A percentile compares a stretch with the other conserved stretches of the same genome.
Evolutionary conservation across 1,284 basidiomycete genomes (phyloP).

Genomic region (Austroboletus novae-zelandiae): DNA sequence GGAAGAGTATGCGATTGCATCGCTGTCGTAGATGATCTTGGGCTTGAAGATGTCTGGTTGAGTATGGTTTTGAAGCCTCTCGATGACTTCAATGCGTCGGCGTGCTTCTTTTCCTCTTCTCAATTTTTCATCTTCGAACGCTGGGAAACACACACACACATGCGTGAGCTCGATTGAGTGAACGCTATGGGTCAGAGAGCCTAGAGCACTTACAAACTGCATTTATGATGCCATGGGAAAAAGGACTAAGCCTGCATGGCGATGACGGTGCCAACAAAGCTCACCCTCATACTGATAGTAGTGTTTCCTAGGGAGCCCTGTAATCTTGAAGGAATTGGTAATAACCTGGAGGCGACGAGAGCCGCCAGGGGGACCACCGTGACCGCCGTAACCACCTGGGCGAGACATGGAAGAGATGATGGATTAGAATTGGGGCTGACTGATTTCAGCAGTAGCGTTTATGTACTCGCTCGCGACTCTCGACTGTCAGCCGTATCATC

Average conservation of each 20-base stretch:
- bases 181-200: not conserved
- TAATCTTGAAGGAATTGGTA: constrained; percentile 29
- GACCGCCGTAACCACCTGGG: constrained; percentile 1
- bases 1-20: constrained; percentile 38
- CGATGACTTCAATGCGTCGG: constrained; percentile 33
- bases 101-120: constrained; percentile 1
- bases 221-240: constrained; percentile 1
- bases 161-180: constrained; percentile 1
- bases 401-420: constrained; percentile 21
- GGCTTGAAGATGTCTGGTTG: constrained; percentile 28
- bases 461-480: constrained; percentile 8
- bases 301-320: constrained; percentile 26
- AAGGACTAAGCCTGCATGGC: constrained; percentile 4
- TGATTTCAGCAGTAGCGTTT: not conserved
- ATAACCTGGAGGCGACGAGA: constrained; percentile 13
- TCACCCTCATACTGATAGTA: constrained; percentile 42
- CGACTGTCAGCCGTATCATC: constrained; percentile 11
- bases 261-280: constrained; percentile 7
- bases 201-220: constrained; percentile 27
- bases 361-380: constrained; percentile 5
- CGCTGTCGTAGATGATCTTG: constrained; percentile 38
- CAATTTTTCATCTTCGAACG: constrained; percentile 15
- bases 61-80: constrained; percentile 32
- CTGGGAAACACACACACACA: constrained; percentile 6
- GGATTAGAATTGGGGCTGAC: too few relatives aligned